These are phyloP conservation scores for Clonostachys byssicola DNA, from an alignment of 2,329 filamentous ascomycete genomes.

Conservation along the genomic window DNA sequence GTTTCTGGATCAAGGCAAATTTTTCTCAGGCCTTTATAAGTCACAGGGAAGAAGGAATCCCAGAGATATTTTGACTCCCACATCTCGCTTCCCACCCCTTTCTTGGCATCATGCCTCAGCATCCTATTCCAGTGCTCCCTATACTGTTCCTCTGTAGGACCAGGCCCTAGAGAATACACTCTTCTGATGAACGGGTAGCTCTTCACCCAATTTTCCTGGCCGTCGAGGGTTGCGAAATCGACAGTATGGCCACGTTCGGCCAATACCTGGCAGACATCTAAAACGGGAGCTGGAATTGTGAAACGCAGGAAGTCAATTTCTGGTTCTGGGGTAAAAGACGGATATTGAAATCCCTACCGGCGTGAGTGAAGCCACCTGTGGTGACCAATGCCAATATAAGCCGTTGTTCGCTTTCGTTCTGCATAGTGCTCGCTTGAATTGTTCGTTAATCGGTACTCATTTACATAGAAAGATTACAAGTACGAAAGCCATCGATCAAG, in stretches of 20 bases:
- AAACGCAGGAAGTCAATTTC: background rate
- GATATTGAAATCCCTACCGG: constrained; percentile 10
- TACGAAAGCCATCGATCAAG: no score
- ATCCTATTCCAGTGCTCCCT: constrained; percentile 26
- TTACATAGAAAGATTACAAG: no score
- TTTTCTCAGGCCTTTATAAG: constrained; percentile 9
- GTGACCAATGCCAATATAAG: constrained; percentile 24
- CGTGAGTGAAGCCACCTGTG: constrained; percentile 28
- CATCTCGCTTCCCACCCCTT: constrained; percentile 22
- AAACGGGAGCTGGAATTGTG: constrained; percentile 18
- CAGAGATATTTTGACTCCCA: constrained; percentile 25
- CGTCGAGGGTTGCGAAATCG: constrained; percentile 29
- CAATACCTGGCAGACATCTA: constrained; percentile 26
- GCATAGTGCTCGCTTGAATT: no score
- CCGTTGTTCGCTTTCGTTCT: background rate
- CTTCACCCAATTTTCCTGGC: constrained; percentile 26
- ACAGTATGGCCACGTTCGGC: constrained; percentile 24
- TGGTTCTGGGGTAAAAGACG: background rate
- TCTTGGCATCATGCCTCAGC: constrained; percentile 21
- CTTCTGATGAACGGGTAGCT: constrained; percentile 20
- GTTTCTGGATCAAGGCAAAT: constrained; percentile 10
- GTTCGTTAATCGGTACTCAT: no score
- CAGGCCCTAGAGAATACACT: constrained; percentile 22
- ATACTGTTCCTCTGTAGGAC: constrained; percentile 16
- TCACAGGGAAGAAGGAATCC: constrained; percentile 28